Evolutionary conservation across 208 protist genomes (phyloP).

Genomic region (Crithidia acanthocephali): DNA sequence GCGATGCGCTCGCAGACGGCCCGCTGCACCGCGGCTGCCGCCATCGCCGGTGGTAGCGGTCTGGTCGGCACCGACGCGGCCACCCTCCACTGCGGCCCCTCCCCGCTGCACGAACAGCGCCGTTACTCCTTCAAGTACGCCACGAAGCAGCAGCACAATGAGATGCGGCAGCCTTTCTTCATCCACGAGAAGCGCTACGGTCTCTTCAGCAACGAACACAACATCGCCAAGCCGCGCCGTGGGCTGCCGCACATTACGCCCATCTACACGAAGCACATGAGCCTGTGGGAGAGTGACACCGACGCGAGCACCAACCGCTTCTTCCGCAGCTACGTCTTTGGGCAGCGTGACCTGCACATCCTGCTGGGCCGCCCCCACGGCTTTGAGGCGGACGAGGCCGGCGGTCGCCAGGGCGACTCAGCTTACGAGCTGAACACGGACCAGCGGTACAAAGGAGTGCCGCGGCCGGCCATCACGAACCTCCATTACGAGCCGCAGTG

Average conservation of each 20-base stretch:
- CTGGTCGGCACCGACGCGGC: constrained; percentile 17
- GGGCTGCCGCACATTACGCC: constrained; percentile 79
- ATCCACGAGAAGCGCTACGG: constrained; percentile 90
- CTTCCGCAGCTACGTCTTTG: constrained; percentile 81
- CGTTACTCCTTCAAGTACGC: constrained; percentile 91
- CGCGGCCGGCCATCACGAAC: constrained; percentile 77
- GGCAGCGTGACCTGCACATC: constrained; percentile 77
- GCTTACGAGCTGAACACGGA: constrained; percentile 76
- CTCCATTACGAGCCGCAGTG: constrained; percentile 84
- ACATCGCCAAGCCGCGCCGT: constrained; percentile 70
- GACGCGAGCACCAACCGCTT: constrained; percentile 86
- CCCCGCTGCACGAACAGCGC: constrained; percentile 42
- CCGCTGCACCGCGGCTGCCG: constrained; percentile 27
- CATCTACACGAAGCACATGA: constrained; percentile 83
- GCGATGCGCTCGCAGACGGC: constrained; percentile 22
- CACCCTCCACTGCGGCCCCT: not conserved
- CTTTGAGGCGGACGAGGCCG: constrained; percentile 67
- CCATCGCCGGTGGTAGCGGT: constrained; percentile 29
- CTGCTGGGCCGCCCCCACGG: constrained; percentile 75
- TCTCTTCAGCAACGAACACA: constrained; percentile 82
- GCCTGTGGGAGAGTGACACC: constrained; percentile 89
- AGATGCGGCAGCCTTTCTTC: constrained; percentile 82
- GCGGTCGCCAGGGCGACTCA: constrained; percentile 58
- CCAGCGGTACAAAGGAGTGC: constrained; percentile 76
- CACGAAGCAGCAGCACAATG: constrained; percentile 72